A percentile compares a stretch with the other conserved stretches of the same genome.
Conservation (phyloP, 148 eudicot genomes). For the Fagopyrum tataricum region DNA sequence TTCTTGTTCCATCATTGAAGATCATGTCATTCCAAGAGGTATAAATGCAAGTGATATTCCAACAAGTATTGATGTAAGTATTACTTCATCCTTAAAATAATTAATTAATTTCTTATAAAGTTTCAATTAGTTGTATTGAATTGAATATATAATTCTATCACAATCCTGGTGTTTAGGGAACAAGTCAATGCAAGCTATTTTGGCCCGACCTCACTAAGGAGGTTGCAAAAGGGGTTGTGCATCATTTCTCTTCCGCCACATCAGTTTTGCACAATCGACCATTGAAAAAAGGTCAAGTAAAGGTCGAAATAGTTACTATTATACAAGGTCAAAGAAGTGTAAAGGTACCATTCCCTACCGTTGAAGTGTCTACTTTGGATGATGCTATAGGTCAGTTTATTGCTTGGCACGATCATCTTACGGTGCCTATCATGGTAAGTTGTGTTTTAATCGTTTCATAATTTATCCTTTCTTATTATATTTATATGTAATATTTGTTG, state of each 20-base stretch:
- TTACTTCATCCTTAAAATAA: neutral
- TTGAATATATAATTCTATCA: no score
- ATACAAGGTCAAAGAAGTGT: neutral
- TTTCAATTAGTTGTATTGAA: neutral
- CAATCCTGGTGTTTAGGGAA: no score
- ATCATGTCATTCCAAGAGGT: no score
- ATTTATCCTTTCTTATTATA: no score
- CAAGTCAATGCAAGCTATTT: neutral
- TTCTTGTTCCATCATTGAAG: no score
- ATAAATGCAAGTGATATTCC: neutral
- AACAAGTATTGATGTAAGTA: neutral
- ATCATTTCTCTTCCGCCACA: neutral
- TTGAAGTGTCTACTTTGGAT: no score
- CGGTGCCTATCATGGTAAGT: neutral
- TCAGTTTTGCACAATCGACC: neutral
- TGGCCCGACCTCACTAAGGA: neutral
- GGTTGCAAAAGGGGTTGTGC: neutral
- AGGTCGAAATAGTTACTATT: neutral
- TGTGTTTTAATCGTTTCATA: no score
- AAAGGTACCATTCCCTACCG: neutral
- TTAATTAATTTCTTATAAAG: no score
- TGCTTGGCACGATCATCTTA: neutral
- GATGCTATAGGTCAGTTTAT: neutral
- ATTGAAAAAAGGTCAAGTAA: neutral
- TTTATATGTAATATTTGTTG: neutral